Evolutionary conservation across 768 basidiomycete genomes (phyloP), one percentile per base, ranked within the genome.

Genomic region (Agaricus blazei): DNA sequence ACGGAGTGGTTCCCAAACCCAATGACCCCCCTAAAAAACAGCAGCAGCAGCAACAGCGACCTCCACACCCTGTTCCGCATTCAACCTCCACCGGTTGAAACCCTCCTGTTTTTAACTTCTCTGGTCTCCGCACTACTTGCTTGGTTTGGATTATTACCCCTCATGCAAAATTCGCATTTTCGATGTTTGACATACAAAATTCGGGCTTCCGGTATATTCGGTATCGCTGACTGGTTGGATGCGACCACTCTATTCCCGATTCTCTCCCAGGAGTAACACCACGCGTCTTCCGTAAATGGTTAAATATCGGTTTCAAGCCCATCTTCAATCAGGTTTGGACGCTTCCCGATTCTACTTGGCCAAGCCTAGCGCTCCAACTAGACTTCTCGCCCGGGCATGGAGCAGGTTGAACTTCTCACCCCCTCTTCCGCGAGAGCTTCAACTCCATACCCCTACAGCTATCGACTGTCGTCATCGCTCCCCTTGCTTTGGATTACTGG

Each of bases 1-100:
- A 83, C 19, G 88, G 88, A 15, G 82, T 85, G n/a, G 80, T 90
- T 34, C 84, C 81, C 5, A 81, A 81, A 55, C 66, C 62, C n/a
- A 59, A 44, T n/a, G 62, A 59, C 24, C 44, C 56, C 47, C 49
- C 56, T 38, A 57, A 55, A 19, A 47, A 43, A 12, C 41, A 52
- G 3, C 58, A 53, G 2, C 48, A 48, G 19, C 52, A 44, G 8
- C 9, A 29, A 31, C 52, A 42, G 3, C 34, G n/a, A 28, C 56
- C 51, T 47, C 34, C 34, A 34, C 56, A 49, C 50, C 11, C 51
- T 19, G 37, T 48, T 12, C 47, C 54, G 24, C 59, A 56, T 31
- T 51, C 43, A 8, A 48, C 60, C 7, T 54, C 52, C 34, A 40
- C 59, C 44, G 40, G 40, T 41, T 29, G 44, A 34, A 34, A 8